These are phyloP conservation scores for Trichoderma endophyticum DNA, from an alignment of 2,329 filamentous ascomycete genomes.

Conservation along the genomic window DNA sequence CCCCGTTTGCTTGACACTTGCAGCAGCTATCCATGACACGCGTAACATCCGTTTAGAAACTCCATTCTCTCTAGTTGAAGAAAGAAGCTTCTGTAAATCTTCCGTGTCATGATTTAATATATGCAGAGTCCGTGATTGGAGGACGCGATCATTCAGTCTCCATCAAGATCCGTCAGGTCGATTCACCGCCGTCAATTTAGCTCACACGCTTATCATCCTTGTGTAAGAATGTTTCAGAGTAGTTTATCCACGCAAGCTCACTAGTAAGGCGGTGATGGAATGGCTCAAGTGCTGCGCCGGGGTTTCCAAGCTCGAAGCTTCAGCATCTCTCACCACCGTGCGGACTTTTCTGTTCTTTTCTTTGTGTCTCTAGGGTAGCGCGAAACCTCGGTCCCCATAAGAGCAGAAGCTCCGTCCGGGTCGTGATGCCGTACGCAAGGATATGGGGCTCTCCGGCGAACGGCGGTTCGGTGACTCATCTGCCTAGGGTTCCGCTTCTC, in stretches of 20 bases:
- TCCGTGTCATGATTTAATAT: not conserved
- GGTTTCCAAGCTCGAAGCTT: not conserved
- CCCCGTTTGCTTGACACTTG: not conserved
- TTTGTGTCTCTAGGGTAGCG: conserved; percentile 3
- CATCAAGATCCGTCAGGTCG: conserved; percentile 13
- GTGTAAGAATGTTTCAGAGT: conserved; percentile 9
- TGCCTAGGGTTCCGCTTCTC: conserved; percentile 5
- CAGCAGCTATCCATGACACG: not conserved
- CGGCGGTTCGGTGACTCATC: conserved; percentile 18
- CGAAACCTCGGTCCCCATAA: not conserved
- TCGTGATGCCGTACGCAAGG: conserved; percentile 10
- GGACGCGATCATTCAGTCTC: not conserved
- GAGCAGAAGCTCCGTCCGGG: not conserved
- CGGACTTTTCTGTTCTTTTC: not conserved
- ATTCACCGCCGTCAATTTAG: conserved; percentile 20
- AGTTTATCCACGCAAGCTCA: not conserved
- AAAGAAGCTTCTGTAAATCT: not conserved
- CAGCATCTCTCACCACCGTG: not conserved
- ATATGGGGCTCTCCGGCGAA: conserved; percentile 11
- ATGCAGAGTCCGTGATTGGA: conserved; percentile 5
- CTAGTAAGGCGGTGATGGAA: conserved; percentile 8
- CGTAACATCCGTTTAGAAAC: not conserved
- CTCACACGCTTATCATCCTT: conserved; percentile 14
- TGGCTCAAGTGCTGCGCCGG: not conserved
- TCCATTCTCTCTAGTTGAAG: not conserved